These are phyloP conservation scores for Vigna hirtella DNA, from an alignment of 306 rosid species.

Conservation along the genomic window DNA sequence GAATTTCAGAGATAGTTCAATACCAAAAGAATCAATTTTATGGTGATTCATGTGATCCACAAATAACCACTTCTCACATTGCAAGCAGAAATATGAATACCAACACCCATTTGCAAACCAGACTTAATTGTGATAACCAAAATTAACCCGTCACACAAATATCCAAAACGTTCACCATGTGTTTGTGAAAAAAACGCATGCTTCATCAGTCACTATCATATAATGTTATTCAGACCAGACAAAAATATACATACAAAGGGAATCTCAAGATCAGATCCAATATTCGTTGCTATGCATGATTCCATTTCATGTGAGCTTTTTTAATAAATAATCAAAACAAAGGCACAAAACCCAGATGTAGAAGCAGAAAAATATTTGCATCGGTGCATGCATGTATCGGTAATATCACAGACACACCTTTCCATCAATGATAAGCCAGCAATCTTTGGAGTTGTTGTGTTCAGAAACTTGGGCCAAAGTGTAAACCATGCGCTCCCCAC, in stretches of 20 bases:
- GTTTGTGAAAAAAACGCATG: background rate
- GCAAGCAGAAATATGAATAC: background rate
- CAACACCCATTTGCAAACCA: background rate
- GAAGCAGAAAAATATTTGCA: conserved; percentile 10
- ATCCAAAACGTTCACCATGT: background rate
- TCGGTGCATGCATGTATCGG: background rate
- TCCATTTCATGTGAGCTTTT: background rate
- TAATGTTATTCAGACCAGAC: conserved; percentile 4
- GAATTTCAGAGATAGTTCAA: background rate
- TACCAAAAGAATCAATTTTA: background rate
- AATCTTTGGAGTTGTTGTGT: conserved; percentile 63
- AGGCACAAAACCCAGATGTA: background rate
- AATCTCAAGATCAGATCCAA: conserved; percentile 32
- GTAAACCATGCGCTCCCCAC: conserved; percentile 53
- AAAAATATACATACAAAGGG: background rate
- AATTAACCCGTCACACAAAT: background rate
- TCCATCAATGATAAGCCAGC: conserved; percentile 77
- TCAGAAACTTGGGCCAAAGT: conserved; percentile 61
- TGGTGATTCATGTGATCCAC: background rate
- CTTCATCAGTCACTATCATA: background rate
- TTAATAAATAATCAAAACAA: background rate
- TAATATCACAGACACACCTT: conserved; percentile 47
- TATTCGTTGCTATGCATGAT: background rate
- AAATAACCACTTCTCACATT: background rate
- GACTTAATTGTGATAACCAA: background rate